Conservation (phyloP, 805 yeast species). For the Cyberlindnera suaveolens region DNA sequence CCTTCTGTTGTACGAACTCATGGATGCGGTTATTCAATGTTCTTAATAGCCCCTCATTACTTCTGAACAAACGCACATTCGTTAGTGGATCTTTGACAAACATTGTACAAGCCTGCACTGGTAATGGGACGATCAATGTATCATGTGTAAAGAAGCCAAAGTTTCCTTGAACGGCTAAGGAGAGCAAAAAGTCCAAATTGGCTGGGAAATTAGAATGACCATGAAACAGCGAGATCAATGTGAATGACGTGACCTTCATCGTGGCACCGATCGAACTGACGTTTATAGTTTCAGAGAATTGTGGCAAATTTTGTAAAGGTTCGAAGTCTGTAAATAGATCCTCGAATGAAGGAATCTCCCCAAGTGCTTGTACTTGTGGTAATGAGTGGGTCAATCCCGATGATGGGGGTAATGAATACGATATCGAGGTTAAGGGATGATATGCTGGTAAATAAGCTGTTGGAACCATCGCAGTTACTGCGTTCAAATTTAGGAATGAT, state of each 20-base stretch:
- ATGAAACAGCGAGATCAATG: constrained; percentile 13
- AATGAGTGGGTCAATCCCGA: neutral
- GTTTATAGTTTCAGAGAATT: constrained; percentile 7
- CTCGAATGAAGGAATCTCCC: constrained; percentile 15
- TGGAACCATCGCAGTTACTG: neutral
- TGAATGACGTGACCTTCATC: constrained; percentile 12
- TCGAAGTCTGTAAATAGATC: constrained; percentile 23
- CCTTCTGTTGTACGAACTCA: constrained; percentile 14
- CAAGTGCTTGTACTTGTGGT: neutral
- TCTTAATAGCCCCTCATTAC: constrained; percentile 14
- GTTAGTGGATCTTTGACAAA: constrained; percentile 16
- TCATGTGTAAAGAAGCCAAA: constrained; percentile 14
- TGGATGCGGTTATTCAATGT: constrained; percentile 14
- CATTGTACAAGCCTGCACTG: constrained; percentile 16
- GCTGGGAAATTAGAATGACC: constrained; percentile 18
- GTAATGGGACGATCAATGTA: constrained; percentile 20
- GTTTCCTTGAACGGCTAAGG: constrained; percentile 14
- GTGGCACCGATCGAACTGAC: constrained; percentile 15
- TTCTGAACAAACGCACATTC: constrained; percentile 13
- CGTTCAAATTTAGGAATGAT: neutral
- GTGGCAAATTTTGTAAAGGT: constrained; percentile 14
- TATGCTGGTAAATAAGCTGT: neutral
- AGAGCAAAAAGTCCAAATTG: constrained; percentile 17
- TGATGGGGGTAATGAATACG: neutral
- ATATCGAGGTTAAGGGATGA: too few relatives aligned